Evolutionary conservation across 2,329 filamentous ascomycete species (phyloP), one percentile per base, ranked within the genome.

Genomic region (Paraphoma sp.): DNA sequence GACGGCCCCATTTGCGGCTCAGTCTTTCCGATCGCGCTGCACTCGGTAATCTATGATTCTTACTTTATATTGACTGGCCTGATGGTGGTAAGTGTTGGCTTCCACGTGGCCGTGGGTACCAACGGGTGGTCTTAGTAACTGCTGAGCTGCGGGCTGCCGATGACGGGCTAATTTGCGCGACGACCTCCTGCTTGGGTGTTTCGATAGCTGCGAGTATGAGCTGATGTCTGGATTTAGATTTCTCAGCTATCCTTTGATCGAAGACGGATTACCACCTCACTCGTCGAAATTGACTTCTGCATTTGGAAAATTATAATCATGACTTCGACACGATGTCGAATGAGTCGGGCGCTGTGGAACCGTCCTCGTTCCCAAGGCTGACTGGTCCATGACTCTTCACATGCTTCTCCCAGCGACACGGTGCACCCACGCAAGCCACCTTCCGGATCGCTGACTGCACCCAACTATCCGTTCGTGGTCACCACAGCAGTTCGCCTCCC

Each of bases 21-120:
- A 28, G 9, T 38, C 47, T 42, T 48, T 29, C 43, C 56, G 59
- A 61, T 59, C 58, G 52, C 38, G 45, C 50, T 33, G 43, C 44
- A 36, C 57, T 63, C 60, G 58, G 53, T 54, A 63, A 63, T 62
- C 60, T 61, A 41, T 41, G 53, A 53, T 55, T 38, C 47, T 41
- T 56, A 48, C 50, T 53, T 16, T 41, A 31, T 23, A 48, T 48
- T 53, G 42, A 48, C 53, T 52, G 46, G 45, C 50, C 45, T 44
- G 16, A 14, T 31, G 23, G 28, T 38, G n/a, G 41, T 53, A 31
- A 52, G 50, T 41, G 23, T 23, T 49, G 40, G 41, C 30, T 52
- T 11, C 44, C 50, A 40, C 31, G 40, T 42, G 40, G 40, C 40
- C 30, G 31, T 29, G 42, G 4, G 18, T 30, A 29, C 30, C 23